Base-by-base conservation (phyloP, 352 stramenopile species). In the Sclerospora graminicola region DNA sequence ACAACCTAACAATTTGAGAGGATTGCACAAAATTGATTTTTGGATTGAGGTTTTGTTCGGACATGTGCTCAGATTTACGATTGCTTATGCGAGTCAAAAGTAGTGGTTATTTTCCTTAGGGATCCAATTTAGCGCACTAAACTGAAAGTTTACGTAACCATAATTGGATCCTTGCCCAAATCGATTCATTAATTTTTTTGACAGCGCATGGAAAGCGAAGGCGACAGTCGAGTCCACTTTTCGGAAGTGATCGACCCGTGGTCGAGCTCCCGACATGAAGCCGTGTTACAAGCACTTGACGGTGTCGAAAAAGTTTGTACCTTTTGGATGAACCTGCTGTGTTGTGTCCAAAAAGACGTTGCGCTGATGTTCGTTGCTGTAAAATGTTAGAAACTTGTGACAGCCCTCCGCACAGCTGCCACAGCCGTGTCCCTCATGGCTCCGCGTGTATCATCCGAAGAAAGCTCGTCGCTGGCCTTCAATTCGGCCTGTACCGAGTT, bases 401-500 rank as follows among this genome's bases (percentile, higher is more conserved):
- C 58, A 6, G 76, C 72, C 28, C 53, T 89, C 46, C 77, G 69
- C 36, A 89, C 71, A 13, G 77, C 73, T 0, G 66, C 77, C 8
- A 65, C 58, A 13, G 77, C 80, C 30, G 82, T 89, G 63, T 71
- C 65, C 41, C 63, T 87, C 53, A 60, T 88, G 53, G 51, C 60
- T 26, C 73, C 78, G 24, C 72, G 71, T 28, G 64, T 59, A 9
- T 81, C 76, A 18, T 79, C 67, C 0, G 73, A 86, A 2, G 73
- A 84, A 41, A 86, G 47, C 51, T 74, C 69, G 27, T 79, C 62
- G 10, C 71, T 80, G 42, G 69, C 74, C 24, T 92, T 92, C 52
- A 86, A 82, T 52, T 61, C 66, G 40, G 52, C 80, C 15, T 84
- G 77, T 48, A 87, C 73, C 31, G 77, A 89, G 49, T 92, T 92